Base-by-base conservation (phyloP, 2,329 filamentous ascomycete genomes). In the Ceratocystis smalleyi region DNA sequence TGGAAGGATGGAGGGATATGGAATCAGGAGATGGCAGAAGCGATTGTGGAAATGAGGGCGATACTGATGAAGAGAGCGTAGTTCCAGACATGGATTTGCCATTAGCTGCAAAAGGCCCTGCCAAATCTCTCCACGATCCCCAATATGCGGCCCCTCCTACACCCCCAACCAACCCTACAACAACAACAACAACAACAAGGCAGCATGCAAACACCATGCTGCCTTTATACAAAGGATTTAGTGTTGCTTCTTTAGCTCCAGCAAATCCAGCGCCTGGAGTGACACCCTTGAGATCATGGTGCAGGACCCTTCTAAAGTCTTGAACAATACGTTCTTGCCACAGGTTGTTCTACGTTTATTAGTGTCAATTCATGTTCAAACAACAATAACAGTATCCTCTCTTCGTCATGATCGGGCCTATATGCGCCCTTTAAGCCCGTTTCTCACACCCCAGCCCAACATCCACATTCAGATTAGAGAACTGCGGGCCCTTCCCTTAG, bases 401-500 rank as follows among this genome's bases (percentile, higher is more conserved):
- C 22, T 51, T 22, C 47, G 8, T 15, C 47, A 51, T 6, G 3
- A 3, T 51, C 47, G 10, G 3, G 35, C 45, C 15, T 49, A 32
- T 35, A 19, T 27, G 8, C 43, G 45, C 12, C 19, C 30, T 30
- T n/a, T 61, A 40, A 22, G 17, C 30, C 43, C 5, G 27, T 10
- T 61, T 30, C 24, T 17, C 27, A 30, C 5, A 51, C 7, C 8
- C 22, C 54, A 27, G 12, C 12, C 47, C 3, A 51, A 6, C 47
- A 27, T 22, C 24, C 17, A 47, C 8, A 51, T 62, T 43, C 12
- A 62, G 7, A 5, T 6, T 8, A 57, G 3, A 6, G 10, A 10
- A 27, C 7, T 10, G 22, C 10, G 15, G 5, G 8, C 22, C 10
- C 62, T 76, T 77, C 22, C 10, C 62, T 76, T 77, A 94, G 72